Percentiles rank a stretch among this genome's conserved stretches.
Evolutionary conservation across 2,329 filamentous ascomycete genomes (phyloP).

Genomic region (Aspergillus felis): DNA sequence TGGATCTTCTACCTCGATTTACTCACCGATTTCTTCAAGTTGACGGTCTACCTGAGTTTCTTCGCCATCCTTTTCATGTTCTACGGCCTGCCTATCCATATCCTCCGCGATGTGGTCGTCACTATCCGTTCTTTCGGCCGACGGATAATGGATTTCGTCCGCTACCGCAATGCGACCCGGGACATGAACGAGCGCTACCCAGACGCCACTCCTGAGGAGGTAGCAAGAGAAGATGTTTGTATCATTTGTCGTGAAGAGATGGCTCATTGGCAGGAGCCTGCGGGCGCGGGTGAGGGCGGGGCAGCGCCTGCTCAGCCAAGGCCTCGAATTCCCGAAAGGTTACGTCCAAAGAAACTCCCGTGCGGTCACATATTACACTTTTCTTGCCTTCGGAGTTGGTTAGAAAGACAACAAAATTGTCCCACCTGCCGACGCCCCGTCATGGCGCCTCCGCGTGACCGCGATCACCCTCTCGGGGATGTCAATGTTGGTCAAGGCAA

Average conservation of each 20-base stretch:
- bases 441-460: constrained; percentile 44
- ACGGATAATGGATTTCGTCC: constrained; percentile 79
- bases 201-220: constrained; percentile 83
- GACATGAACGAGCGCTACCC: constrained; percentile 91
- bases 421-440: constrained; percentile 89
- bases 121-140: constrained; percentile 89
- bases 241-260: constrained; percentile 98
- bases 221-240: constrained; percentile 83
- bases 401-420: constrained; percentile 95
- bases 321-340: constrained; percentile 65
- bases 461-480: constrained; percentile 27
- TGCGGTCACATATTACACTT: constrained; percentile 95
- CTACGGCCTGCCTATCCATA: constrained; percentile 94
- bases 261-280: constrained; percentile 66
- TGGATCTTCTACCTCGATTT: constrained; percentile 89
- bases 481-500: constrained; percentile 25
- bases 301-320: constrained; percentile 20
- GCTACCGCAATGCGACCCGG: constrained; percentile 84
- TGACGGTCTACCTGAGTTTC: constrained; percentile 84
- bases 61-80: constrained; percentile 91
- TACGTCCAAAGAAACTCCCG: constrained; percentile 89
- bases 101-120: constrained; percentile 91
- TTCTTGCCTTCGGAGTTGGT: constrained; percentile 91
- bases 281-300: constrained; percentile 30
- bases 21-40: constrained; percentile 82